These are phyloP conservation scores for Ploettnerulaceae sp. DNA, from an alignment of 2,329 filamentous ascomycete genomes.

Conservation along the genomic window DNA sequence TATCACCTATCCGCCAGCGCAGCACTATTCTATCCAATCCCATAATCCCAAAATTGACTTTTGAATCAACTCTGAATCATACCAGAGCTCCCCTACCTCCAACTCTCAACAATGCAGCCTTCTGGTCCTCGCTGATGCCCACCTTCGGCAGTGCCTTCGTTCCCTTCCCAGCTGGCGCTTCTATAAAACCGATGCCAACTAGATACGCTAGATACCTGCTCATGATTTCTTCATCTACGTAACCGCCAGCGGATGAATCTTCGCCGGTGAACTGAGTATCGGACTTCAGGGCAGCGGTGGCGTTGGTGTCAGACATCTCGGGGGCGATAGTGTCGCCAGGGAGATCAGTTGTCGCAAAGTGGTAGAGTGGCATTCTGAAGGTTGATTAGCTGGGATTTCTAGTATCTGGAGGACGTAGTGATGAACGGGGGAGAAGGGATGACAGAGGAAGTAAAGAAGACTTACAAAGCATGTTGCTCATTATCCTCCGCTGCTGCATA, in stretches of 20 bases:
- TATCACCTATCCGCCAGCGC: too few relatives aligned
- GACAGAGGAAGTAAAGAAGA: constrained; percentile 1
- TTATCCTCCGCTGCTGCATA: constrained; percentile 44
- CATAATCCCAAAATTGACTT: too few relatives aligned
- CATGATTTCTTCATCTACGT: constrained; percentile 30
- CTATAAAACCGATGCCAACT: constrained; percentile 29
- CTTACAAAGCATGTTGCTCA: constrained; percentile 63
- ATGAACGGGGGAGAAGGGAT: background rate
- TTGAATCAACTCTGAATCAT: too few relatives aligned
- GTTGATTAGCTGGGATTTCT: background rate
- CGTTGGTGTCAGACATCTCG: constrained; percentile 65
- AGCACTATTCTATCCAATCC: too few relatives aligned
- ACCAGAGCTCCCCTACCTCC: constrained; percentile 17
- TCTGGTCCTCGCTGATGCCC: constrained; percentile 14
- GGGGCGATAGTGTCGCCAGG: constrained; percentile 64
- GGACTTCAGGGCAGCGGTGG: constrained; percentile 56
- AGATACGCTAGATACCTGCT: constrained; percentile 32
- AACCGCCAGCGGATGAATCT: constrained; percentile 28
- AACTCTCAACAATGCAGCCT: constrained; percentile 16
- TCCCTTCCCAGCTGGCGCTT: constrained; percentile 25
- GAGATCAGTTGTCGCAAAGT: constrained; percentile 65
- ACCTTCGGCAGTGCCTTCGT: constrained; percentile 4
- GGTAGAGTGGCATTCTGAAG: constrained; percentile 58
- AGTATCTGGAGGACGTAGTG: too few relatives aligned
- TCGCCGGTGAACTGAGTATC: constrained; percentile 42